Base-by-base conservation (phyloP, 768 basidiomycete species). In the Rhizopogon sp. region DNA sequence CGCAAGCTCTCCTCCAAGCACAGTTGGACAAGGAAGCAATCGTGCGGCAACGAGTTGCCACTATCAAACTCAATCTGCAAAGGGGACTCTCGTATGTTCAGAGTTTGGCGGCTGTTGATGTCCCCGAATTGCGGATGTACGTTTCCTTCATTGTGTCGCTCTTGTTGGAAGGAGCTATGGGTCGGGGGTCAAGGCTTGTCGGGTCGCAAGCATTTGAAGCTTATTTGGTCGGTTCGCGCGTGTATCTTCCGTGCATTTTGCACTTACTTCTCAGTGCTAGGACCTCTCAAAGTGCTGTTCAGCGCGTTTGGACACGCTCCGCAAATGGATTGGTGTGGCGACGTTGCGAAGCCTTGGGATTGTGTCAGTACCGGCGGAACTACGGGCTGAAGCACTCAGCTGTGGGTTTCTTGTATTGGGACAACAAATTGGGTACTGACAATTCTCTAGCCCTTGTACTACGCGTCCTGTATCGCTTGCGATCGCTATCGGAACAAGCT, bases 401-500 rank as follows among this genome's bases (percentile, higher is more conserved):
- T 53, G 70, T 57, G 11, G 14, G 51, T 53, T 31, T 44, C 28
- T 14, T 40, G 0, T 17, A 3, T 28, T 49, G 41, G 50, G 3
- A 43, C 47, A 35, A 17, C 41, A 8, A n/a, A 17, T 35, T 29
- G 22, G 5, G 25, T 45, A 22, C 14, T 62, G 39, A 57, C 28
- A n/a, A 28, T 41, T 41, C 35, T 42, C 22, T 55, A 94, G 94
- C 76, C 6, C 74, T 98, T 33, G 77, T 95, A 25, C 74, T 90
- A 44, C 89, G 97, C 28, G 85, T 98, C 1, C 75, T 99, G 2
- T 89, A 96, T 66, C 84, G 90, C 17, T 68, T 98, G 0, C 84
- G 90, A 17, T 87, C 81, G 55, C 74, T 95, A 3, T 85, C 91
- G 0, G 90, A 95, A 58, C 87, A 91, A 59, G 72, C 80, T 0